phyloP scores from a whole-genome alignment of 2,329 filamentous ascomycete species.

The Plenodomus biglobosus region DNA sequence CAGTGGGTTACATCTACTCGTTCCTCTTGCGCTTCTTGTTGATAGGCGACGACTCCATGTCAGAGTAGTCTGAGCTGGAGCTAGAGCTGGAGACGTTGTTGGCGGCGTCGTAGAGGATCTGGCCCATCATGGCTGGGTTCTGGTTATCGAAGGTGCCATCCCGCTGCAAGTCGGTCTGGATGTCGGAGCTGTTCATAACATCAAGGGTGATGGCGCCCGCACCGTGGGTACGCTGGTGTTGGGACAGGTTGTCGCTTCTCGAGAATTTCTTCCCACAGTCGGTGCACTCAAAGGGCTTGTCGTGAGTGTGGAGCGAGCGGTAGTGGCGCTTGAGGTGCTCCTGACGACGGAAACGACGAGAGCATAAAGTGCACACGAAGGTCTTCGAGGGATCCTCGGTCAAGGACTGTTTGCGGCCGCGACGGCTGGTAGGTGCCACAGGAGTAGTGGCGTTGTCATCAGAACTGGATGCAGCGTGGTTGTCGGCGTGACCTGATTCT shows the following conservation, averaged over 20 bases:
- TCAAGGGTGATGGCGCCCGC: slow-evolving; percentile 89
- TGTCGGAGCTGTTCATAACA: slow-evolving; percentile 72
- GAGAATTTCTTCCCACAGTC: slow-evolving; percentile 99
- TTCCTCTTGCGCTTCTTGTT: slow-evolving; percentile 73
- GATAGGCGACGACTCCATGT: slow-evolving; percentile 43
- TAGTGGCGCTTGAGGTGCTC: slow-evolving; percentile 99
- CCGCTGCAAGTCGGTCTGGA: slow-evolving; percentile 52
- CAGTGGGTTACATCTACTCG: slow-evolving; percentile 44
- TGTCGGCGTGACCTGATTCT: slow-evolving; percentile 43
- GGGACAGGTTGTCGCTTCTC: slow-evolving; percentile 92
- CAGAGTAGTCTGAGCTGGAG: slow-evolving; percentile 41
- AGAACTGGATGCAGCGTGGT: slow-evolving; percentile 51
- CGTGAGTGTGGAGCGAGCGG: slow-evolving; percentile 94
- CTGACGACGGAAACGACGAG: slow-evolving; percentile 94
- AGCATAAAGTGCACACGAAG: slow-evolving; percentile 95
- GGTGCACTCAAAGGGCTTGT: slow-evolving; percentile 96
- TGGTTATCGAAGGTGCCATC: slow-evolving; percentile 37
- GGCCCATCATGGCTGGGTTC: slow-evolving; percentile 43
- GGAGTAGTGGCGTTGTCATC: slow-evolving; percentile 42
- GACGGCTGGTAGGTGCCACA: slow-evolving; percentile 68
- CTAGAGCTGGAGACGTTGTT: slow-evolving; percentile 40
- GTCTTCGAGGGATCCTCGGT: slow-evolving; percentile 98
- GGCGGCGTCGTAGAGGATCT: slow-evolving; percentile 45
- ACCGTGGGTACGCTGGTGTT: slow-evolving; percentile 93
- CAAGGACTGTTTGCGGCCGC: slow-evolving; percentile 95